These are phyloP conservation scores for Tylopilus sp. DNA, from an alignment of 768 basidiomycete species.

Conservation along the genomic window DNA sequence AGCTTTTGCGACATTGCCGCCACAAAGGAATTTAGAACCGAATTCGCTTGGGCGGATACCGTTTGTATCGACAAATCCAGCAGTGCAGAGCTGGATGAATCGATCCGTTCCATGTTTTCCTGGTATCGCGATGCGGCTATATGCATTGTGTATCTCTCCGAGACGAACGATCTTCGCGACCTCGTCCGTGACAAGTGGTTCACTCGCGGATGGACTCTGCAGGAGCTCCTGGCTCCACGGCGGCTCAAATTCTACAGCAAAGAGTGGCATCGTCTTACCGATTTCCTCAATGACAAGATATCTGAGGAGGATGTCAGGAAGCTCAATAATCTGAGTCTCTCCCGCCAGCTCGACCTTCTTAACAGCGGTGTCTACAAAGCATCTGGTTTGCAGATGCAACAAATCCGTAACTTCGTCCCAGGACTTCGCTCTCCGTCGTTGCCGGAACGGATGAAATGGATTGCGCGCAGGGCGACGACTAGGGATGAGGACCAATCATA, in stretches of 20 bases:
- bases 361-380: not conserved
- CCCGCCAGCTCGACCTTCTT: not conserved
- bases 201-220: conserved; percentile 1
- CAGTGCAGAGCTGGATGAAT: conserved; percentile 19
- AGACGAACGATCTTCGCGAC: not conserved
- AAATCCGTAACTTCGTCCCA: not conserved
- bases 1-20: not conserved
- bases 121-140: conserved; percentile 17
- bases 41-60: conserved; percentile 15
- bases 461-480: conserved; percentile 12
- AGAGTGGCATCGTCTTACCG: conserved; percentile 10
- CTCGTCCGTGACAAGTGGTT: conserved; percentile 16
- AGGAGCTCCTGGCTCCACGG: conserved; percentile 13
- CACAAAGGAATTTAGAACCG: not conserved
- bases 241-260: conserved; percentile 12
- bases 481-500: conserved; percentile 16
- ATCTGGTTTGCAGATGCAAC: not conserved
- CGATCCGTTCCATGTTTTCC: conserved; percentile 19
- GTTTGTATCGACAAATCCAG: conserved; percentile 18
- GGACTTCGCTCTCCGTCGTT: not conserved
- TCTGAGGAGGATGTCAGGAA: not conserved
- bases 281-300: conserved; percentile 1
- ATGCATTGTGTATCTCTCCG: conserved; percentile 14
- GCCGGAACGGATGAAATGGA: conserved; percentile 13
- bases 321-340: not conserved